Evolutionary conservation across 129 eudicot species (phyloP).

Genomic region (Escallonia rubra): DNA sequence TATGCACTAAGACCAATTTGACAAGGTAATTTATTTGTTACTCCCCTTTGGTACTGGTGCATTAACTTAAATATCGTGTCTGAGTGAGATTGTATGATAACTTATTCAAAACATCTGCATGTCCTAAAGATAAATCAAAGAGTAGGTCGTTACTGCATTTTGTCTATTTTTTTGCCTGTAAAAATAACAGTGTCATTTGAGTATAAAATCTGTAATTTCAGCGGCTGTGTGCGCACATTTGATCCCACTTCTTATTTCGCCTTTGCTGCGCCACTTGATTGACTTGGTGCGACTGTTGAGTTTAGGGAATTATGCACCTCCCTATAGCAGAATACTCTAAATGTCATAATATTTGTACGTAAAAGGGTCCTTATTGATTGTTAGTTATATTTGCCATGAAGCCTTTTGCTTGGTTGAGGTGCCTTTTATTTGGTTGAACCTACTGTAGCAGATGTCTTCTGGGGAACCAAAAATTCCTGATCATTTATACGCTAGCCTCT

Average conservation of each 20-base stretch:
- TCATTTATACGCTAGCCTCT: too few relatives aligned
- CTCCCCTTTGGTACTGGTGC: neutral
- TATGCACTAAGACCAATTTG: slow-evolving; percentile 7
- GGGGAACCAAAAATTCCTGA: too few relatives aligned
- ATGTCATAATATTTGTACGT: too few relatives aligned
- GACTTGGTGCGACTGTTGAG: too few relatives aligned
- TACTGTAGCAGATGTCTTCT: neutral
- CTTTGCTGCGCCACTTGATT: too few relatives aligned
- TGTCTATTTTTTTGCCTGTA: neutral
- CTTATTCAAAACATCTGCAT: slow-evolving; percentile 2
- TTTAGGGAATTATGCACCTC: neutral
- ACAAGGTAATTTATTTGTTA: slow-evolving; percentile 24
- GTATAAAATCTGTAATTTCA: neutral
- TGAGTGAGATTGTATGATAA: slow-evolving; percentile 7
- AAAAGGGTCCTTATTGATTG: too few relatives aligned
- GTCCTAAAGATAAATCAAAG: neutral
- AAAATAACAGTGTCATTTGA: neutral
- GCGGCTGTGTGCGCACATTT: too few relatives aligned
- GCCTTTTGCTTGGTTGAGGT: too few relatives aligned
- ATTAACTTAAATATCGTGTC: neutral
- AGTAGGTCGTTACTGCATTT: neutral
- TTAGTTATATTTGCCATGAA: too few relatives aligned
- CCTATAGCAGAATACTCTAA: too few relatives aligned
- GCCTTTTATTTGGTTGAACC: too few relatives aligned
- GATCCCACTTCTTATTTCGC: too few relatives aligned